phyloP scores from a whole-genome alignment of 2,329 filamentous ascomycete genomes.

The Cercospora sp. region DNA sequence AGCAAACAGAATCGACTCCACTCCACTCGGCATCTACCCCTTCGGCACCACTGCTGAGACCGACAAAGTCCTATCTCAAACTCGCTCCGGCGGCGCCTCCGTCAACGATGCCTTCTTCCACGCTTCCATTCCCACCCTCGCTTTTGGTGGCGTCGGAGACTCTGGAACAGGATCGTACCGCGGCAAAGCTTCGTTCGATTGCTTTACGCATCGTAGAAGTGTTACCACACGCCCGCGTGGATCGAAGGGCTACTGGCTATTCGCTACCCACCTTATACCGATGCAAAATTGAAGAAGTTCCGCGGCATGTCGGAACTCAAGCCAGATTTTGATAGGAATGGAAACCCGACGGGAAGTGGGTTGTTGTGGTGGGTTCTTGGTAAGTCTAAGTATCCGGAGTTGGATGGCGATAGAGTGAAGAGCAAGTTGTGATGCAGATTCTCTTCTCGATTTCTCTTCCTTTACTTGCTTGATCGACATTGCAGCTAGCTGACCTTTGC shows the following conservation, averaged over 20 bases:
- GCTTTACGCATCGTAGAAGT: conserved; percentile 63
- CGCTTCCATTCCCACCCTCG: conserved; percentile 66
- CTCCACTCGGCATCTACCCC: conserved; percentile 78
- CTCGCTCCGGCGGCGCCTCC: conserved; percentile 54
- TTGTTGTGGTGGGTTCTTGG: conserved; percentile 37
- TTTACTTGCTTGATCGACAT: not conserved
- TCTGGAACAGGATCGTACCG: conserved; percentile 76
- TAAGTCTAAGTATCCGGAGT: conserved; percentile 20
- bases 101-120: conserved; percentile 67
- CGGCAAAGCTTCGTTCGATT: conserved; percentile 71
- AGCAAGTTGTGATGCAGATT: conserved; percentile 5
- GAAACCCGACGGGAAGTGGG: conserved; percentile 39
- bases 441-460: not conserved
- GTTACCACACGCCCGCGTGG: conserved; percentile 67
- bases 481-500: conserved; percentile 6
- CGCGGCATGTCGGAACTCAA: conserved; percentile 53
- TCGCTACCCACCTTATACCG: conserved; percentile 64
- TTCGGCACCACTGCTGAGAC: conserved; percentile 83
- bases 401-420: conserved; percentile 9
- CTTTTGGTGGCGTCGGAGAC: conserved; percentile 82
- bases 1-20: conserved; percentile 78
- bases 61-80: conserved; percentile 58
- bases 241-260: conserved; percentile 66
- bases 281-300: conserved; percentile 55
- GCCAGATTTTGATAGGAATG: conserved; percentile 63